Base-by-base conservation (phyloP, 176 grass and related monocot species). In the Triticum urartu region DNA sequence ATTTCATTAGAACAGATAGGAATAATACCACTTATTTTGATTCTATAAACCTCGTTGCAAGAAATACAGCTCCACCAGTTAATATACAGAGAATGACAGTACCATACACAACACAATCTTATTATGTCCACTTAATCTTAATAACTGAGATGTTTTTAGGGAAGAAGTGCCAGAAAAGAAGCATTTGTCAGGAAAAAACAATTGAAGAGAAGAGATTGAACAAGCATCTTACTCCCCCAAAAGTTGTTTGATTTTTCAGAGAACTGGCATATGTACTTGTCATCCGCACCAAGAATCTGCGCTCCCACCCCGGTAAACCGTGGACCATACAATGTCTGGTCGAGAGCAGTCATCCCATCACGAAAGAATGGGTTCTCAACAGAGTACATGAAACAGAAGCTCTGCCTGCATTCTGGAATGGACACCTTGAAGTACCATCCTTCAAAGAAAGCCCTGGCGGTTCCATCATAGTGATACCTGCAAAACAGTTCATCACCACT, bases 341-440 rank as follows among this genome's bases (percentile, higher is more conserved):
- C 93, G 14, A 94, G 50, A 30, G 48, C 81, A 28, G 59, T 93
- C 96, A 98, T 94, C 14, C 93, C 93, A 47, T 95, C 82, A n/a
- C 81, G 88, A 50, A 98, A 98, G 21, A 89, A 77, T 1, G 96
- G 93, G 78, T 94, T 98, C 86, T 98, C 96, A 1, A 94, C 81
- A 1, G 96, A 94, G 71, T 98, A 98, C 96, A 98, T 98, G 82
- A 98, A 98, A 58, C 93, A 98, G 89, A 98, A 98, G 61, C 79
- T 95, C 88, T 98, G 90, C 75, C 90, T 84, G 64, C 78, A 81
- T 81, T 94, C 77, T 0, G 92, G 93, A 79, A 98, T 98, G 10
- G 96, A 72, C 11, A 95, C 90, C 87, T 94, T 98, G 87, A 98
- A 98, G 81, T 98, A 98, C 96, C 96, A 95, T 60, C 93, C 93